Conservation (phyloP, 2,329 filamentous ascomycete genomes). For the Microsporum canis region DNA sequence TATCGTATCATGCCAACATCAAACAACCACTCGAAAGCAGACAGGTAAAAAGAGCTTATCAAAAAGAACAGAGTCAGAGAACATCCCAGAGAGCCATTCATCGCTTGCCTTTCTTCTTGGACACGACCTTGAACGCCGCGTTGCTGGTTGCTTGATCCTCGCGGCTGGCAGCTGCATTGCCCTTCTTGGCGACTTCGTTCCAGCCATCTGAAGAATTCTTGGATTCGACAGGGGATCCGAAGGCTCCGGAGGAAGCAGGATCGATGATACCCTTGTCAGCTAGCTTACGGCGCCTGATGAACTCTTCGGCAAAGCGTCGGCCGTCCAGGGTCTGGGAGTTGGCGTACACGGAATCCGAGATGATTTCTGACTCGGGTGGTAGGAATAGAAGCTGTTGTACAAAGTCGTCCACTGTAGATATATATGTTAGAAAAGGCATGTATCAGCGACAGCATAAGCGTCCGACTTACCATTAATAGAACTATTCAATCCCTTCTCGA, state of each 20-base stretch:
- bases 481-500: constrained; percentile 61
- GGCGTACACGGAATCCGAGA: constrained; percentile 81
- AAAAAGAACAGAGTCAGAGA: neutral
- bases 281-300: constrained; percentile 80
- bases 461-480: constrained; percentile 52
- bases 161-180: constrained; percentile 42
- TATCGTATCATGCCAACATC: neutral
- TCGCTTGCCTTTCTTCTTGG: constrained; percentile 81
- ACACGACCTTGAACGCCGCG: constrained; percentile 77
- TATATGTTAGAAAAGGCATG: constrained; percentile 23
- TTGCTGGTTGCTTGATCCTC: constrained; percentile 34
- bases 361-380: constrained; percentile 65
- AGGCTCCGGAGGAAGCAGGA: constrained; percentile 43
- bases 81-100: constrained; percentile 30
- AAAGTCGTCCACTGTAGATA: constrained; percentile 59
- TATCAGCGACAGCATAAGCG: constrained; percentile 15
- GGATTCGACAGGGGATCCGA: constrained; percentile 32
- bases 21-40: neutral
- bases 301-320: constrained; percentile 87
- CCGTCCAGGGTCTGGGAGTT: constrained; percentile 84
- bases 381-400: constrained; percentile 63
- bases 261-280: constrained; percentile 84
- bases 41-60: neutral
- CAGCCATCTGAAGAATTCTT: constrained; percentile 58
- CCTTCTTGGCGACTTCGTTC: constrained; percentile 97